These are phyloP conservation scores for Phlyctochytrium bullatum DNA, from an alignment of 192 early-diverging fungal species.

Conservation along the genomic window DNA sequence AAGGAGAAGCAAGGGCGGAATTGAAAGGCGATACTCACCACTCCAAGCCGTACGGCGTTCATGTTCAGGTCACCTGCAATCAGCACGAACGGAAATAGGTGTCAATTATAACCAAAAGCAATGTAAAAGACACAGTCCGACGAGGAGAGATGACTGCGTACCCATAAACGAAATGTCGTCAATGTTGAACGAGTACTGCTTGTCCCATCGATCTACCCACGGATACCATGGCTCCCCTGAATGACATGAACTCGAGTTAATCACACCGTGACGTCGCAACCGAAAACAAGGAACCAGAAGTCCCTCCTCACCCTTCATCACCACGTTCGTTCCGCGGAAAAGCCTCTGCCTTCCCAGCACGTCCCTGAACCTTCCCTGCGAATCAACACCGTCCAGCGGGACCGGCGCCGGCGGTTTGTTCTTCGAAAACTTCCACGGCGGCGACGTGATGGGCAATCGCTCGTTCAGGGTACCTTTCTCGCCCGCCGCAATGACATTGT, in stretches of 20 bases:
- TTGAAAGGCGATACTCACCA: not conserved
- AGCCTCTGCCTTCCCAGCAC: not conserved
- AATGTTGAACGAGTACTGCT: slow-evolving; percentile 17
- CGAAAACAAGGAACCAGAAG: not conserved
- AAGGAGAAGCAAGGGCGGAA: not conserved
- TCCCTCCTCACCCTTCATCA: not conserved
- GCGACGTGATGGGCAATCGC: too few species aligned
- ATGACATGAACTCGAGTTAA: not conserved
- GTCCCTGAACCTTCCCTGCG: not conserved
- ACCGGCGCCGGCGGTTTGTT: not conserved
- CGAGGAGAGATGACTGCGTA: not conserved
- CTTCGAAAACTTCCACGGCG: not conserved
- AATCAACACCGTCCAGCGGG: not conserved
- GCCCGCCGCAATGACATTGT: too few species aligned
- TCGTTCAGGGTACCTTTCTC: too few species aligned
- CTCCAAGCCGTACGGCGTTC: slow-evolving; percentile 21
- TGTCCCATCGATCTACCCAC: not conserved
- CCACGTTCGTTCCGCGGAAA: slow-evolving; percentile 2
- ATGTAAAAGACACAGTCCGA: not conserved
- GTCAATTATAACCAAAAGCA: too few species aligned
- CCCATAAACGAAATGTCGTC: slow-evolving; percentile 18
- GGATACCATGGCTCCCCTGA: not conserved
- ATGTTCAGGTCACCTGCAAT: slow-evolving; percentile 4
- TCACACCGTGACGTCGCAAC: not conserved
- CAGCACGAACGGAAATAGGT: too few species aligned